Evolutionary conservation across 768 basidiomycete species (phyloP).

Genomic region (Lanmaoa pseudosensibilis): DNA sequence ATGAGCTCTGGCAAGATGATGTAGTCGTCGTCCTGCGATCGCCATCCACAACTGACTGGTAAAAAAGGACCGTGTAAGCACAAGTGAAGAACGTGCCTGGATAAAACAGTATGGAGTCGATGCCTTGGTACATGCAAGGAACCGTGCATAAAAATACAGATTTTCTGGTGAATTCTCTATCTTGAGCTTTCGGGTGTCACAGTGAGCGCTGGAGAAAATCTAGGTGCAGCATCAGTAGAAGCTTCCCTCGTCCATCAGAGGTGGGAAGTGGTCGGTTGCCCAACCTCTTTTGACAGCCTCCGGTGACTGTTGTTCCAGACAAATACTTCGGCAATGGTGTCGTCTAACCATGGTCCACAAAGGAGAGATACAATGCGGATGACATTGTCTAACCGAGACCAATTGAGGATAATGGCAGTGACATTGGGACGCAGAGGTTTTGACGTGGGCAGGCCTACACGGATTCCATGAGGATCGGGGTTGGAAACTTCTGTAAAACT

Average conservation of each 20-base stretch:
- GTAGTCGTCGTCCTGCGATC: constrained; percentile 65
- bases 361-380: constrained; percentile 51
- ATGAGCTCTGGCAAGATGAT: constrained; percentile 59
- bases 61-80: background rate
- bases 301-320: constrained; percentile 66
- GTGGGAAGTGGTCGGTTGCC: constrained; percentile 12
- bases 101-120: constrained; percentile 60
- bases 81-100: constrained; percentile 42
- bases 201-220: constrained; percentile 45
- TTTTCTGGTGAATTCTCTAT: constrained; percentile 60
- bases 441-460: constrained; percentile 12
- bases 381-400: constrained; percentile 66
- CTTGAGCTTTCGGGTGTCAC: constrained; percentile 43
- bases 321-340: constrained; percentile 47
- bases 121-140: constrained; percentile 52
- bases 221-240: constrained; percentile 17
- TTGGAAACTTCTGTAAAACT: constrained; percentile 14
- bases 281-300: constrained; percentile 43
- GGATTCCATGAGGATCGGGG: constrained; percentile 1
- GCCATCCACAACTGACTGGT: constrained; percentile 2
- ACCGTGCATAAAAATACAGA: constrained; percentile 62
- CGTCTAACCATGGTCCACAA: constrained; percentile 46
- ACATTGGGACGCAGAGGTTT: constrained; percentile 37
- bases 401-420: constrained; percentile 63
- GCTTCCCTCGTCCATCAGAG: background rate